Percentiles rank a stretch among this genome's conserved stretches.
Conservation (phyloP, 2,329 filamentous ascomycete genomes). For the Lachnellula occidentalis region DNA sequence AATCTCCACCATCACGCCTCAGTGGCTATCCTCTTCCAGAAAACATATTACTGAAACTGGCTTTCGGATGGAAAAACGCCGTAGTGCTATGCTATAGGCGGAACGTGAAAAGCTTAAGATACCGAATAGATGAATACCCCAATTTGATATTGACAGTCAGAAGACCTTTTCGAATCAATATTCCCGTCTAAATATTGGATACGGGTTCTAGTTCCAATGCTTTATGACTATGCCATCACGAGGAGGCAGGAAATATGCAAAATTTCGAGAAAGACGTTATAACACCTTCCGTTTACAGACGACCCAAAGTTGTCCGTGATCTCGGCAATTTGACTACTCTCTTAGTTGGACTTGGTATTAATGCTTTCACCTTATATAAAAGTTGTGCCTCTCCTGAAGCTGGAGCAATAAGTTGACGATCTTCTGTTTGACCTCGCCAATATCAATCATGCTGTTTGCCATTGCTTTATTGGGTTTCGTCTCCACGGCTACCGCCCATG, state of each 20-base stretch:
- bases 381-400: not conserved
- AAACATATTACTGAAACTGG: not conserved
- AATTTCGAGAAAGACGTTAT: not conserved
- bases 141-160: conserved; percentile 2
- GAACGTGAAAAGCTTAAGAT: not conserved
- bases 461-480: conserved; percentile 16
- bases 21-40: not conserved
- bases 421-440: not conserved
- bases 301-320: not conserved
- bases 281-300: conserved; percentile 6
- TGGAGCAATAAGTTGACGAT: not conserved
- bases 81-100: not conserved
- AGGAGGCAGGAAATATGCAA: not conserved
- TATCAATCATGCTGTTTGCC: conserved; percentile 15
- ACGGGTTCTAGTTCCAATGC: not conserved
- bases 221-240: not conserved
- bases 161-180: conserved; percentile 1
- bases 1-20: conserved; percentile 1
- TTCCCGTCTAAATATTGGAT: not conserved
- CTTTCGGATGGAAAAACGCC: conserved; percentile 8
- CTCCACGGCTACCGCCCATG: conserved; percentile 23
- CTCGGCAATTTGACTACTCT: conserved; percentile 15
- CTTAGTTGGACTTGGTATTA: not conserved
- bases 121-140: conserved; percentile 10
- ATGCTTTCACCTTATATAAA: not conserved